Conservation (phyloP, 1,284 basidiomycete species). For the Pholiota adiposa region DNA sequence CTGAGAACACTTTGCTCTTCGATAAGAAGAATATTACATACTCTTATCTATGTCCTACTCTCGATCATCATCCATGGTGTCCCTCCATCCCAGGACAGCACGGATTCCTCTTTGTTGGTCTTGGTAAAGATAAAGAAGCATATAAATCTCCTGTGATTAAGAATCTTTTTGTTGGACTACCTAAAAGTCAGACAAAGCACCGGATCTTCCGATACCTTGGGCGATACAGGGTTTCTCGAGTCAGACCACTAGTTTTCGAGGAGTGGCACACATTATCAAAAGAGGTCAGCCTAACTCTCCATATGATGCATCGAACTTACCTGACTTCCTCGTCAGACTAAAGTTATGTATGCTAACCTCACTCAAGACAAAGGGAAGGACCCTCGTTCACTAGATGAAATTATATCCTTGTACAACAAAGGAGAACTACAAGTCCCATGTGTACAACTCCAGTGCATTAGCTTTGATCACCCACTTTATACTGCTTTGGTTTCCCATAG, state of each 20-base stretch:
- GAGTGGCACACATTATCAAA: conserved; percentile 45
- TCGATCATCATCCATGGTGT: conserved; percentile 49
- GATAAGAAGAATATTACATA: conserved; percentile 33
- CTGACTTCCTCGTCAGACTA: conserved; percentile 35
- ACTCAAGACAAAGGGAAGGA: conserved; percentile 42
- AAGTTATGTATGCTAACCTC: conserved; percentile 35
- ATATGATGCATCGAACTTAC: neutral
- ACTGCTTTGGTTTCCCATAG: conserved; percentile 28
- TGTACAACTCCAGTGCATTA: conserved; percentile 47
- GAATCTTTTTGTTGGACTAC: conserved; percentile 43
- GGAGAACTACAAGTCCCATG: conserved; percentile 48
- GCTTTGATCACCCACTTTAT: conserved; percentile 45
- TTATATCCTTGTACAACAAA: conserved; percentile 42
- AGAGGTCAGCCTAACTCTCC: conserved; percentile 21
- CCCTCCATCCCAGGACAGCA: conserved; percentile 43
- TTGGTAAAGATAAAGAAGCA: conserved; percentile 41
- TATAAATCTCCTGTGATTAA: conserved; percentile 38
- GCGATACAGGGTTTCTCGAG: conserved; percentile 40
- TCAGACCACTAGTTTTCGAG: conserved; percentile 35
- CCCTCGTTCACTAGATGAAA: conserved; percentile 32
- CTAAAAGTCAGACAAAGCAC: conserved; percentile 25
- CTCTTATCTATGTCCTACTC: conserved; percentile 45
- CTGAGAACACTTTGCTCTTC: conserved; percentile 26
- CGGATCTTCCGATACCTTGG: conserved; percentile 44
- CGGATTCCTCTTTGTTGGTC: conserved; percentile 51